Evolutionary conservation across 2,329 filamentous ascomycete species (phyloP), one percentile per base, ranked within the genome.

Genomic region (Stylonectria norvegica): DNA sequence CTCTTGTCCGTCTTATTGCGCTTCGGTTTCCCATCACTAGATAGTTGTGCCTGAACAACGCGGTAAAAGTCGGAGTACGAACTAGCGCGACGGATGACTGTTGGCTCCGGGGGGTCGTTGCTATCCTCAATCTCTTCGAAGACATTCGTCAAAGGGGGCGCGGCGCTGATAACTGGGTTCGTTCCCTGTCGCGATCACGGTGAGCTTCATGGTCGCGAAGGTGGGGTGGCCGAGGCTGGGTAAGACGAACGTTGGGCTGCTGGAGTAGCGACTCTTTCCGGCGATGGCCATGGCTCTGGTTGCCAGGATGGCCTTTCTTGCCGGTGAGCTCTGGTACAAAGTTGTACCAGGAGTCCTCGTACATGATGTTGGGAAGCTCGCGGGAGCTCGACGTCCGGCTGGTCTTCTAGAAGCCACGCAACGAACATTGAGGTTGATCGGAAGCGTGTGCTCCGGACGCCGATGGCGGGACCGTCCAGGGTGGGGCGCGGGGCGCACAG

Each of bases 261-360:
- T 83, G 78, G 38, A 90, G 71, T 36, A 90, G 72, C 28, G 85
- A 87, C 59, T 83, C 76, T 56, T 77, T 80, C 44, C 86, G 79
- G 49, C 76, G 77, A 58, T 86, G 85, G 36, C 74, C 75, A 31
- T 71, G 52, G 34, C 65, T 57, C 41, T 71, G 67, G 20, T 56
- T 57, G 28, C 71, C 67, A 17, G 69, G 64, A 30, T 68, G 55
- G n/a, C 67, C 66, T 45, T 69, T 69, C 53, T 72, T 76, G 49
- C 73, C 67, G 42, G 75, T 68, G 38, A 77, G 66, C 40, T 84
- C 79, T 18, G 85, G 78, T 49, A 86, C 79, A 59, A 88, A 83
- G 61, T 77, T 87, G 68, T 90, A 89, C 86, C 86, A 91, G 20
- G 85, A 81, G 64, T 91, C 86, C 65, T 91, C 86, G 63, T 87